phyloP scores from a whole-genome alignment of 768 basidiomycete genomes.

The Paxillus ammoniavirescens region DNA sequence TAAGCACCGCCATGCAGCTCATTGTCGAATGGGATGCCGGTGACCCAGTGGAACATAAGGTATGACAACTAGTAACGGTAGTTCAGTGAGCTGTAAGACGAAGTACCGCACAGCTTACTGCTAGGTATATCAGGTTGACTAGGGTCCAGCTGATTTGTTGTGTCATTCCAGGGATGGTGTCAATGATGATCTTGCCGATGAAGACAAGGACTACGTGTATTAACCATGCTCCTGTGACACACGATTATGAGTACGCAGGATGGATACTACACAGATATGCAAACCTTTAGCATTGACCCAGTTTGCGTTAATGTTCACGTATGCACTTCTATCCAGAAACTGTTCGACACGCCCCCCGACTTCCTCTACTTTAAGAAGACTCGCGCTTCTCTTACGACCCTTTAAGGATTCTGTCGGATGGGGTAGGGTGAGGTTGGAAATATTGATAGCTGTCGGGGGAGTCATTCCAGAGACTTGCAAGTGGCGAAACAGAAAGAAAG shows the following conservation, averaged over 20 bases:
- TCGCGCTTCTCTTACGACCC: conserved; percentile 60
- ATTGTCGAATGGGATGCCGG: conserved; percentile 92
- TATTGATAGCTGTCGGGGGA: conserved; percentile 52
- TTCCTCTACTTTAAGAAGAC: conserved; percentile 84
- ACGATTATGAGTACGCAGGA: conserved; percentile 2
- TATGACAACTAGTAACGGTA: conserved; percentile 70
- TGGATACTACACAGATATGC: conserved; percentile 8
- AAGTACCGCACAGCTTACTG: conserved; percentile 49
- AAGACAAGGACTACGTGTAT: conserved; percentile 95
- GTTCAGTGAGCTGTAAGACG: not conserved
- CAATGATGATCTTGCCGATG: conserved; percentile 87
- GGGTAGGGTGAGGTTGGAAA: conserved; percentile 43
- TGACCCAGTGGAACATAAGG: conserved; percentile 98
- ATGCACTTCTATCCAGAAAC: conserved; percentile 74
- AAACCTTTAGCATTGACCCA: conserved; percentile 94
- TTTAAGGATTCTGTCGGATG: conserved; percentile 33
- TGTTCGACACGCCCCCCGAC: conserved; percentile 75
- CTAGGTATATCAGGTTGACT: conserved; percentile 87
- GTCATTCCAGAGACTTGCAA: conserved; percentile 37
- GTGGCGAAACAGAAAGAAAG: not conserved
- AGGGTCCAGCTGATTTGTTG: conserved; percentile 95
- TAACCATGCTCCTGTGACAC: conserved; percentile 86
- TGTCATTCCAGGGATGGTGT: conserved; percentile 91
- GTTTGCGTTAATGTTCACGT: conserved; percentile 83
- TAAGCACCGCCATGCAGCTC: conserved; percentile 90